phyloP scores from a whole-genome alignment of 1,284 basidiomycete species.

The Apiotrichum porosum region DNA sequence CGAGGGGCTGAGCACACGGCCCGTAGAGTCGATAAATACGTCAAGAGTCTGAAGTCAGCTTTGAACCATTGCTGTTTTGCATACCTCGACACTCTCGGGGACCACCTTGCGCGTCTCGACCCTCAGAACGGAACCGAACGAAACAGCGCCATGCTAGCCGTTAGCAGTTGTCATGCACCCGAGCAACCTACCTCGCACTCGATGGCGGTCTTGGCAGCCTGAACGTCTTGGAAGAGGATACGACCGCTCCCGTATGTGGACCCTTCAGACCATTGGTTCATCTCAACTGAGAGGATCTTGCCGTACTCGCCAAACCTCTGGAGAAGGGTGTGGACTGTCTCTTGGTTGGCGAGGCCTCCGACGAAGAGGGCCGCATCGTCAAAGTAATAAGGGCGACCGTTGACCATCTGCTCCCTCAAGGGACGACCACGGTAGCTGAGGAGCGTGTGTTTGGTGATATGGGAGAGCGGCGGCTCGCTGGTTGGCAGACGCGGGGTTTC shows the following conservation, averaged over 20 bases:
- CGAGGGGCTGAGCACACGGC: conserved; percentile 28
- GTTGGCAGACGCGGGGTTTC: conserved; percentile 1
- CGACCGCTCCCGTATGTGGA: conserved; percentile 24
- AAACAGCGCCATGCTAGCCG: conserved; percentile 22
- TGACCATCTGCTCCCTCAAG: conserved; percentile 14
- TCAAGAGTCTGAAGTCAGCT: conserved; percentile 11
- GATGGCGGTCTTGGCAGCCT: conserved; percentile 25
- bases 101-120: conserved; percentile 30
- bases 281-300: conserved; percentile 31
- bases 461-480: conserved; percentile 2
- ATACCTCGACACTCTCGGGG: conserved; percentile 26
- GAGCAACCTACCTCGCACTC: conserved; percentile 26
- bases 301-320: conserved; percentile 35
- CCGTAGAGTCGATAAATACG: conserved; percentile 27
- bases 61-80: too few relatives aligned
- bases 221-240: conserved; percentile 25
- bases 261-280: conserved; percentile 13
- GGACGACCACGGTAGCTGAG: conserved; percentile 28
- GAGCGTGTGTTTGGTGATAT: conserved; percentile 11
- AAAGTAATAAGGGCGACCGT: conserved; percentile 16
- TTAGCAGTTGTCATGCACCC: neutral
- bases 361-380: conserved; percentile 37
- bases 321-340: conserved; percentile 23
- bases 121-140: conserved; percentile 28
- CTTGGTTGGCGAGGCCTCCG: conserved; percentile 21